phyloP scores from a whole-genome alignment of 345 rosid genomes.

The Nephelium lappaceum region DNA sequence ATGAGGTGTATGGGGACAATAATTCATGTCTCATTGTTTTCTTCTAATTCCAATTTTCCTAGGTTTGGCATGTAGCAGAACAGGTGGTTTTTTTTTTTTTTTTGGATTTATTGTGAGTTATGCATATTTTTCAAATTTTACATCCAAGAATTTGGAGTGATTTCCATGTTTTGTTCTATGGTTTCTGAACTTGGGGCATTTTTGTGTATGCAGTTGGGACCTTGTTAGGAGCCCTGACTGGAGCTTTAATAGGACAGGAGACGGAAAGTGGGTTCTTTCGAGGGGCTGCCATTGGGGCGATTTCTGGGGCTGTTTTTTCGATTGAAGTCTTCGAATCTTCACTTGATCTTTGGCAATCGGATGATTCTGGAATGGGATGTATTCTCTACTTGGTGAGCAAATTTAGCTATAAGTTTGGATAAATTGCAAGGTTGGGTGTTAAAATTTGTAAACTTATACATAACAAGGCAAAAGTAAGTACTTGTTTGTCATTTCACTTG shows the following conservation, averaged over 20 bases:
- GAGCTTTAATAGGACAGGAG: conserved; percentile 99
- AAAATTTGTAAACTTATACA: background rate
- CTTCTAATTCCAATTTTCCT: conserved; percentile 5
- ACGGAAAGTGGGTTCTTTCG: conserved; percentile 97
- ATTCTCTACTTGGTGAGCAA: conserved; percentile 87
- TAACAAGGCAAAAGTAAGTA: background rate
- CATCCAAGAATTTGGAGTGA: conserved; percentile 3
- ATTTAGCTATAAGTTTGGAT: conserved; percentile 1
- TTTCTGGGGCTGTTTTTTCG: conserved; percentile 99
- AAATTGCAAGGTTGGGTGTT: background rate
- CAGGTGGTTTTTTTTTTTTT: background rate
- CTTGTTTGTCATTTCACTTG: background rate
- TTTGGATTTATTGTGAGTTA: conserved; percentile 1
- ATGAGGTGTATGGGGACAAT: background rate
- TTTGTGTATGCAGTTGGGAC: conserved; percentile 72
- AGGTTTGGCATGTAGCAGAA: conserved; percentile 1
- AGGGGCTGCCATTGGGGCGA: conserved; percentile 98
- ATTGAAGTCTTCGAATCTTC: conserved; percentile 99
- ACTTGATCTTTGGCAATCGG: conserved; percentile 91
- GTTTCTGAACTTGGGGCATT: background rate
- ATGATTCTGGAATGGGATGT: conserved; percentile 88
- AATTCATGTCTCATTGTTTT: background rate
- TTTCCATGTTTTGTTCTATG: background rate
- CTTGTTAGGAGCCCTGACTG: conserved; percentile 96
- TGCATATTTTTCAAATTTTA: background rate